Percentiles rank a stretch among this genome's conserved stretches.
Conservation (phyloP, 345 rosid species). For the Chamaenerion angustifolium region DNA sequence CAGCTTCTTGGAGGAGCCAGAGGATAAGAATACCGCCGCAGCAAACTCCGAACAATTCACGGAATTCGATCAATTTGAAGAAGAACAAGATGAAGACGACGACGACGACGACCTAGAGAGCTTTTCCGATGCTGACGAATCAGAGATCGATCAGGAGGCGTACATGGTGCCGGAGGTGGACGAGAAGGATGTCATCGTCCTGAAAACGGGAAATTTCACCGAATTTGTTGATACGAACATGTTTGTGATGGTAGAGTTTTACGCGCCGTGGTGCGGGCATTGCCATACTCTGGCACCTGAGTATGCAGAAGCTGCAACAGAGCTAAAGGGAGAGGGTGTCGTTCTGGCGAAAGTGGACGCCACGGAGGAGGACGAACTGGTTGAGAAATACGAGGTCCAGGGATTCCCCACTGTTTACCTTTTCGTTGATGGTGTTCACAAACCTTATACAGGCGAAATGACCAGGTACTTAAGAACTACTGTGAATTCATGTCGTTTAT, state of each 20-base stretch:
- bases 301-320: conserved; percentile 93
- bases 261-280: conserved; percentile 99
- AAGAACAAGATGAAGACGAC: conserved; percentile 1
- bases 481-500: neutral
- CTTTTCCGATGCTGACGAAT: conserved; percentile 51
- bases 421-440: conserved; percentile 81
- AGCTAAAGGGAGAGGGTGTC: conserved; percentile 51
- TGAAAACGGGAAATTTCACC: conserved; percentile 66
- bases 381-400: conserved; percentile 64
- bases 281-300: conserved; percentile 95
- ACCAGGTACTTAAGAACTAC: conserved; percentile 37
- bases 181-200: conserved; percentile 79
- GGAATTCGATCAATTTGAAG: neutral
- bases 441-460: conserved; percentile 64
- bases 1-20: conserved; percentile 17
- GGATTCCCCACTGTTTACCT: conserved; percentile 79
- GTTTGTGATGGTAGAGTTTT: conserved; percentile 91
- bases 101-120: conserved; percentile 31
- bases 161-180: conserved; percentile 54
- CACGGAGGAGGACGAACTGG: conserved; percentile 70
- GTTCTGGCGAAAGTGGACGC: conserved; percentile 93
- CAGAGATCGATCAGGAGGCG: conserved; percentile 28
- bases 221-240: conserved; percentile 42
- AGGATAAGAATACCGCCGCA: conserved; percentile 1
- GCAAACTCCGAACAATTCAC: neutral